These are phyloP conservation scores for Populus alba DNA, from an alignment of 345 rosid species.

Conservation along the genomic window DNA sequence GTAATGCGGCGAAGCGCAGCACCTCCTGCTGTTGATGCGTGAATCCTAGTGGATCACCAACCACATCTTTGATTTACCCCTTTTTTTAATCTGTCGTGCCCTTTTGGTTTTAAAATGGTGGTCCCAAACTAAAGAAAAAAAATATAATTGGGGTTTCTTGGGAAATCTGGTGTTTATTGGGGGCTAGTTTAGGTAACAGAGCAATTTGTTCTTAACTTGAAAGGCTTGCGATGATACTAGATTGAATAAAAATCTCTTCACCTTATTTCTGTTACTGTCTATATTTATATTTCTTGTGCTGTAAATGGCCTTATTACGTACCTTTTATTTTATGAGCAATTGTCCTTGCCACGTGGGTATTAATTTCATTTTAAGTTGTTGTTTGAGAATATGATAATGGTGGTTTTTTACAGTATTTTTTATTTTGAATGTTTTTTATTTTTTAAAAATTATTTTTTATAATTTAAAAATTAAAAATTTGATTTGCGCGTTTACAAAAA, in stretches of 20 bases:
- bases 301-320: too few relatives aligned
- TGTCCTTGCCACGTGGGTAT: background rate
- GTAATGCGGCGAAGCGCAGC: slow-evolving; percentile 39
- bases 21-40: slow-evolving; percentile 28
- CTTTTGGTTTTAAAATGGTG: background rate
- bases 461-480: too few relatives aligned
- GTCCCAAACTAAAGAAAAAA: background rate
- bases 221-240: background rate
- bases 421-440: too few relatives aligned
- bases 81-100: background rate
- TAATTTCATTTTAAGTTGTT: too few relatives aligned
- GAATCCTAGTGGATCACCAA: slow-evolving; percentile 2
- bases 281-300: too few relatives aligned
- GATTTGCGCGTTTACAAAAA: too few relatives aligned
- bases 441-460: too few relatives aligned
- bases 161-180: background rate
- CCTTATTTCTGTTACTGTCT: too few relatives aligned
- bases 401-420: too few relatives aligned
- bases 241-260: background rate
- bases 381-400: too few relatives aligned
- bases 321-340: background rate
- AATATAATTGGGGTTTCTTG: background rate
- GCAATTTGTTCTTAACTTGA: background rate
- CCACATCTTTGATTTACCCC: background rate
- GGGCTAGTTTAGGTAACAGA: background rate